Evolutionary conservation across 1,284 basidiomycete genomes (phyloP).

Genomic region (Ganoderma leucocontextum): DNA sequence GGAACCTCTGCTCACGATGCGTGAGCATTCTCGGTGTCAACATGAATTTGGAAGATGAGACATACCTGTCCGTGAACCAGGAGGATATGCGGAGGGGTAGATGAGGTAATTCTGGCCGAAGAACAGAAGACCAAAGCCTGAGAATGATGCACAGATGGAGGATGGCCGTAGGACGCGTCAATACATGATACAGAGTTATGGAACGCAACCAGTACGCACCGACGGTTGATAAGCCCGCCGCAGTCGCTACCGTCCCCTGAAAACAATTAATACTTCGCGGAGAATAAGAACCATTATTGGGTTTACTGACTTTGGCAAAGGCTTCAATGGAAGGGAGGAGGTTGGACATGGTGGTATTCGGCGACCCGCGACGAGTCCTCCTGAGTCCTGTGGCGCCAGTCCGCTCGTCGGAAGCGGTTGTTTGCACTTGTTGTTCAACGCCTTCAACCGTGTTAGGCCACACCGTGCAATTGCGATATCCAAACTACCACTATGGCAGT

Average conservation of each 20-base stretch:
- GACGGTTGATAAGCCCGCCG: constrained; percentile 70
- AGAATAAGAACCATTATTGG: neutral
- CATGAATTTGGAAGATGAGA: neutral
- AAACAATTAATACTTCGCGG: constrained; percentile 12
- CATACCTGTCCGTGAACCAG: constrained; percentile 80
- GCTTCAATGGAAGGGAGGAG: constrained; percentile 65
- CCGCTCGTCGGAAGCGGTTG: neutral
- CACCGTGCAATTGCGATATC: neutral
- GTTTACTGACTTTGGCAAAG: constrained; percentile 65
- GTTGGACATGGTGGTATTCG: constrained; percentile 32
- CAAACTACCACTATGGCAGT: neutral
- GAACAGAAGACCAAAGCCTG: constrained; percentile 79
- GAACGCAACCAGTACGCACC: constrained; percentile 51
- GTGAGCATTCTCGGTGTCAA: constrained; percentile 5
- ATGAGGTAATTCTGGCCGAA: constrained; percentile 90
- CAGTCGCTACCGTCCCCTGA: constrained; percentile 74
- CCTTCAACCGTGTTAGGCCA: no score
- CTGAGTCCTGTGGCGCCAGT: neutral
- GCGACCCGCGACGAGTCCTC: neutral
- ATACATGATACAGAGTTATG: neutral
- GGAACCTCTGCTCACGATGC: constrained; percentile 66
- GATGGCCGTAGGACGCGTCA: constrained; percentile 18
- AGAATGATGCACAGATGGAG: constrained; percentile 16
- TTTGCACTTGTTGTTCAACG: constrained; percentile 28
- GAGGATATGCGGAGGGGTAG: constrained; percentile 89